A percentile compares a stretch with the other conserved stretches of the same genome.
Evolutionary conservation across 2,329 filamentous ascomycete genomes (phyloP).

Genomic region (Pezicula neosporulosa): DNA sequence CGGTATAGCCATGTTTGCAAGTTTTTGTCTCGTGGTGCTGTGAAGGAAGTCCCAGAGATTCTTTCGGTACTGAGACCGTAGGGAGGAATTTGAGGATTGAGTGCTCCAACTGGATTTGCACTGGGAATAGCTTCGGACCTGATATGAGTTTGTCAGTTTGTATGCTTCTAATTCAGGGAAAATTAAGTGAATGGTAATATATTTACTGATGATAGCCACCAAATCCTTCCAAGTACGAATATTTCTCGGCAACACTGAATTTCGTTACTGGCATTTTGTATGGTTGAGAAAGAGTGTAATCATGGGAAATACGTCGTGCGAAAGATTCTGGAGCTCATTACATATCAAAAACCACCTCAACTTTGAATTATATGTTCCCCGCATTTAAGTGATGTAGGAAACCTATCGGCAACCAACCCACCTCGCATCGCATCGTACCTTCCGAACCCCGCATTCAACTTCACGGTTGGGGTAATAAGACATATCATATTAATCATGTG

Average conservation of each 20-base stretch:
- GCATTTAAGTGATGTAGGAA: too few species aligned
- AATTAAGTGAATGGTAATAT: background rate
- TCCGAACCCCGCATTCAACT: too few species aligned
- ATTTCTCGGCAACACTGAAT: slow-evolving; percentile 51
- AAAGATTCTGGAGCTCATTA: too few species aligned
- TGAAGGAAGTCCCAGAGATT: slow-evolving; percentile 70
- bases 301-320: too few species aligned
- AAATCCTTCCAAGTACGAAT: slow-evolving; percentile 78
- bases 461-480: too few species aligned
- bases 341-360: too few species aligned
- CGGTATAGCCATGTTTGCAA: slow-evolving; percentile 72
- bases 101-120: slow-evolving; percentile 70
- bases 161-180: background rate
- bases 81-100: slow-evolving; percentile 78
- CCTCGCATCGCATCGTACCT: too few species aligned
- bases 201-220: slow-evolving; percentile 69
- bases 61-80: slow-evolving; percentile 81
- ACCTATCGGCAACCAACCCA: too few species aligned
- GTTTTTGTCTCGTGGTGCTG: slow-evolving; percentile 64
- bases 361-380: too few species aligned
- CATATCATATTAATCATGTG: too few species aligned
- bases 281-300: background rate
- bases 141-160: background rate
- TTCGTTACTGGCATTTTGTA: slow-evolving; percentile 45
- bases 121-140: slow-evolving; percentile 75